Base-by-base conservation (phyloP, 2,329 filamentous ascomycete genomes). In the Penicillium sp. region DNA sequence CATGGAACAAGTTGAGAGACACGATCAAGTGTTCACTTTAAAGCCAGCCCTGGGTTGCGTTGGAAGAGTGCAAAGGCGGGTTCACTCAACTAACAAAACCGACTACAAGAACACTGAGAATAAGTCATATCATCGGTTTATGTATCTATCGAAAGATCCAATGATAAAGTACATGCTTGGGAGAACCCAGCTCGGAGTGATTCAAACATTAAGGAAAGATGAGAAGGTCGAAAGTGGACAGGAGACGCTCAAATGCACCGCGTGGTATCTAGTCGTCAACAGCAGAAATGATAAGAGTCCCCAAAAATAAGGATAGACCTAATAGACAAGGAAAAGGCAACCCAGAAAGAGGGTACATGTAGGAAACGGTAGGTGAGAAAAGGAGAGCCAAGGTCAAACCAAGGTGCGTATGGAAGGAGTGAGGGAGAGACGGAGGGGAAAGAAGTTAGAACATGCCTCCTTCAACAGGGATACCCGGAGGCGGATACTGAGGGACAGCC, bases 401-500 rank as follows among this genome's bases (percentile, higher is more conserved):
- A 13, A 44, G 14, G n/a, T 37, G 41, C n/a, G 16, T 18, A 8
- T 18, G 16, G 14, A 53, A 48, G 42, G 41, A 37, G 31, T 30
- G 18, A 22, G 22, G 22, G 22, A 9, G 18, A n/a, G n/a, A n/a
- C n/a, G 16, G 41, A 34, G 22, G 35, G 10, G 35, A 19, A 10
- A 18, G 4, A 36, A 45, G 50, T 64, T 59, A 74, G 46, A 74
- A 72, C 71, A 74, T 69, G 22, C 66, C 63, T 48, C 60, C 70
- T 48, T 64, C 67, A 53, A 57, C 67, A 42, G 57, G 66, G 27
- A 62, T 57, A 39, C 55, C 55, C 5, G 64, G 62, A 2, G 62
- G 65, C 16, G 65, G 62, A 25, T 65, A 61, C 16, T 65, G 55
- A n/a, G 68, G 65, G n/a, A 69, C 49, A 12, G 66, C 62, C 2